Conservation (phyloP, 108 stramenopile genomes). For the Nannochloropsis oceanica region DNA sequence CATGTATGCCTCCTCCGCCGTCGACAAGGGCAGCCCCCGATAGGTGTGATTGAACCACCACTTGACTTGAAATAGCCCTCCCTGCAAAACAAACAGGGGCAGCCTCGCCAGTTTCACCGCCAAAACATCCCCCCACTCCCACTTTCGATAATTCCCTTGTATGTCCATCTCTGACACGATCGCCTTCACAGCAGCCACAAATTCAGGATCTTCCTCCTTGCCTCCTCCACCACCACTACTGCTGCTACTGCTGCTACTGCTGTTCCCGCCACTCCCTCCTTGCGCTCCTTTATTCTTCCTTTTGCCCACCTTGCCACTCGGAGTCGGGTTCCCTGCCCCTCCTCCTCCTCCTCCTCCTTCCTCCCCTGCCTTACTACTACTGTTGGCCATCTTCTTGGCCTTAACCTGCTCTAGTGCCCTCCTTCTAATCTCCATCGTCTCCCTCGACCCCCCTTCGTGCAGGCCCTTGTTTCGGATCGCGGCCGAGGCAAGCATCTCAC, state of each 20-base stretch:
- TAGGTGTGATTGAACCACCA: not conserved
- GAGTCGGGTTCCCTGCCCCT: not conserved
- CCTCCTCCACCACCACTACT: not conserved
- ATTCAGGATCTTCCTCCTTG: not conserved
- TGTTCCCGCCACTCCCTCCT: not conserved
- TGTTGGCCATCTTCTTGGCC: not conserved
- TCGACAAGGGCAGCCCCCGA: not conserved
- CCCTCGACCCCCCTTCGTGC: not conserved
- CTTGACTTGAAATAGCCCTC: not conserved
- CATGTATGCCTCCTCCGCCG: not conserved
- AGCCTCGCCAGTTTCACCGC: not conserved
- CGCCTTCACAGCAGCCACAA: not conserved
- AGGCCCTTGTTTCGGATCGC: not conserved
- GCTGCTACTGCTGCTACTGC: not conserved
- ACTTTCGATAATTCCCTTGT: not conserved
- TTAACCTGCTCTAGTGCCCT: not conserved
- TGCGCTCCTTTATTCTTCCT: not conserved
- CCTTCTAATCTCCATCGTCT: not conserved
- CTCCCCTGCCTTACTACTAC: not conserved
- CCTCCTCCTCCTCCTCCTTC: not conserved
- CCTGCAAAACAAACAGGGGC: not conserved
- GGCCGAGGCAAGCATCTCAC: not conserved
- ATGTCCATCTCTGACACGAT: not conserved
- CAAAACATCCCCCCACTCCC: not conserved
- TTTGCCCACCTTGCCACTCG: not conserved